Evolutionary conservation across 148 eudicot species (phyloP), one percentile per base, ranked within the genome.

Genomic region (Silene uniflora): DNA sequence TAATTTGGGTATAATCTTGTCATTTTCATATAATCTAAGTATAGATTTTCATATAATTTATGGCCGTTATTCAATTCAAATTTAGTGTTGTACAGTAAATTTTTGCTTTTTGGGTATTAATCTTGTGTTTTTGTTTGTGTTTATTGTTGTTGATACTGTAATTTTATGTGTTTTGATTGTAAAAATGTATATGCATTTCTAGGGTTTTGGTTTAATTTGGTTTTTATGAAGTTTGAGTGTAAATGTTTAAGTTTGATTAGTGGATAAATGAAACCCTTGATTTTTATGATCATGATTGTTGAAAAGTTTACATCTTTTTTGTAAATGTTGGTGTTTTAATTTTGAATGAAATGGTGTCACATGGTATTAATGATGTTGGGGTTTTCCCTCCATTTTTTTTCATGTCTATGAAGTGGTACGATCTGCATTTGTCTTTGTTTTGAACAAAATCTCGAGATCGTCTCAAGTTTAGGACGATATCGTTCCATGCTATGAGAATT

Each of bases 61-160:
- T 27, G 71, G 71, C 61, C 69, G 62, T 22, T 22, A 17, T 47
- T 62, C 29, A 70, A 18, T 67, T 75, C 65, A 67, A 75, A 75
- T 67, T 66, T 27, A 19, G 11, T 55, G 54, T 61, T 75, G 72
- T 7, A 54, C 78, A 75, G 78, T 75, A 27, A 75, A 49, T 52
- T 67, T 67, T 62, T 63, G 67, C 13, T 54, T 10, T 62, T 62
- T 54, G 35, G 78, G 78, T 75, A 75, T 75, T 64, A 32, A 14
- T 65, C 59, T 75, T 42, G 19, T 3, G 18, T 6, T 3, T 25
- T 17, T 24, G 23, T 18, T 27, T 3, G 17, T 18, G 6, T 18
- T 9, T 18, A 64, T 29, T 6, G 23, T 62, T 21, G 23, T 24
- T 62, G 10, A 10, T n/a, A 49, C 68, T 32, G 64, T 49, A 39